These are phyloP conservation scores for Diaporthe ilicicola DNA, from an alignment of 2,329 filamentous ascomycete species.

Conservation along the genomic window DNA sequence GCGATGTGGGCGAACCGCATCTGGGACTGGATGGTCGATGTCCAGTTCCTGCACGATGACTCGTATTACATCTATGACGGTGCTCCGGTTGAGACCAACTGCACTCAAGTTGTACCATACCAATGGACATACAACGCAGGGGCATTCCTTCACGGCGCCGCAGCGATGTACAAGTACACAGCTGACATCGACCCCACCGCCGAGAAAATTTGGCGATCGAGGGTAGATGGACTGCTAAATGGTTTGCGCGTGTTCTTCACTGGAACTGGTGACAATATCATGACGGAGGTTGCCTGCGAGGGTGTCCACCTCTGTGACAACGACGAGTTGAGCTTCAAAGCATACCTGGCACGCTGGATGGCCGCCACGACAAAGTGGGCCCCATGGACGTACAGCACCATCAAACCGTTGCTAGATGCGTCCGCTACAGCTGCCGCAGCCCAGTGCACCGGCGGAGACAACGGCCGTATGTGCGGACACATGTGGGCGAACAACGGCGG, in stretches of 20 bases:
- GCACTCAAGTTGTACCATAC: constrained; percentile 64
- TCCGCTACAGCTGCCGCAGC: constrained; percentile 66
- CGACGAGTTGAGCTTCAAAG: constrained; percentile 71
- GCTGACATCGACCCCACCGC: constrained; percentile 40
- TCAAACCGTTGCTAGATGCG: constrained; percentile 62
- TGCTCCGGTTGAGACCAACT: constrained; percentile 64
- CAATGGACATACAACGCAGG: constrained; percentile 78
- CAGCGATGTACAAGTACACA: constrained; percentile 74
- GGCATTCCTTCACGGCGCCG: constrained; percentile 70
- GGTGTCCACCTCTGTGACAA: constrained; percentile 64
- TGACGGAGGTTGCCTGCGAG: constrained; percentile 74
- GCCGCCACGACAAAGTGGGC: constrained; percentile 70
- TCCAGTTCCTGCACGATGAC: constrained; percentile 62
- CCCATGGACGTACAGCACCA: constrained; percentile 61
- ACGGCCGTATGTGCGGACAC: constrained; percentile 66
- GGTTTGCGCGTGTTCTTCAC: constrained; percentile 61
- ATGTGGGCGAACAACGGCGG: constrained; percentile 62
- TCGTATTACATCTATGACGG: constrained; percentile 67
- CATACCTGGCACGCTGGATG: constrained; percentile 69
- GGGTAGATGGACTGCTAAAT: constrained; percentile 64
- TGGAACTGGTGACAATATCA: constrained; percentile 54
- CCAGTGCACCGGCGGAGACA: constrained; percentile 65
- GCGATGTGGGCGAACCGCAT: constrained; percentile 75
- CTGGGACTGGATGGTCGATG: constrained; percentile 70
- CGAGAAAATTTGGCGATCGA: constrained; percentile 60